Evolutionary conservation across 352 stramenopile genomes (phyloP), one percentile per base, ranked within the genome.

Genomic region (Globisporangium iwayamae): DNA sequence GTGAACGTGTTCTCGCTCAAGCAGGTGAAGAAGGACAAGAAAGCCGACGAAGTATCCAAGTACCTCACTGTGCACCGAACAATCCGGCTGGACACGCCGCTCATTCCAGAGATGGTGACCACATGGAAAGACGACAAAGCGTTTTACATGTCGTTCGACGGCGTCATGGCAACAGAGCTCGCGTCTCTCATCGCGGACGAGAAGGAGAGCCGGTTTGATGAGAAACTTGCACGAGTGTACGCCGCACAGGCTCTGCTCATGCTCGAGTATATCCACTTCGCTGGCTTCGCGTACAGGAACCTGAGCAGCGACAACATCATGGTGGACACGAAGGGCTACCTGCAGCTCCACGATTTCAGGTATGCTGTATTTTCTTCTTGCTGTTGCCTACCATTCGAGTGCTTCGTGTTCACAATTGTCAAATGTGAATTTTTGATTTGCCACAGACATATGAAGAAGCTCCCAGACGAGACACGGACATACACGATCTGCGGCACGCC

Each of bases 401-500:
- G 32, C 13, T 28, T 3, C 25, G 20, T 32, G 8, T n/a, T 41
- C 16, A 36, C 2, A 25, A 9, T 28, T 28, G 9, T 25, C 14
- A 3, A 9, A 28, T 7, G 10, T 36, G 18, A 6, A 16, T 10
- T 18, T 20, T 56, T 56, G 16, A 22, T 36, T 39, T 8, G 20
- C 18, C 20, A 13, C 20, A 83, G 83, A 45, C 81, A 91, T 69
- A 89, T 91, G 82, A 93, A 93, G 65, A 89, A 89, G 48, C 77
- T 93, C 5, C 81, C 82, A 8, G 86, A 95, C 56, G 81, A 93
- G 20, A 66, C 60, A 30, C 79, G 85, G 13, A 96, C 89, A 34
- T 93, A 94, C 71, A 96, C 89, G 36, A 91, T 96, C 61, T 96
- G 87, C 48, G 87, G 87, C 9, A 96, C 87, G 25, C 81, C 89